Evolutionary conservation across 192 early-diverging fungal genomes (phyloP), one percentile per base, ranked within the genome.

Genomic region (Kappamyces sp.): DNA sequence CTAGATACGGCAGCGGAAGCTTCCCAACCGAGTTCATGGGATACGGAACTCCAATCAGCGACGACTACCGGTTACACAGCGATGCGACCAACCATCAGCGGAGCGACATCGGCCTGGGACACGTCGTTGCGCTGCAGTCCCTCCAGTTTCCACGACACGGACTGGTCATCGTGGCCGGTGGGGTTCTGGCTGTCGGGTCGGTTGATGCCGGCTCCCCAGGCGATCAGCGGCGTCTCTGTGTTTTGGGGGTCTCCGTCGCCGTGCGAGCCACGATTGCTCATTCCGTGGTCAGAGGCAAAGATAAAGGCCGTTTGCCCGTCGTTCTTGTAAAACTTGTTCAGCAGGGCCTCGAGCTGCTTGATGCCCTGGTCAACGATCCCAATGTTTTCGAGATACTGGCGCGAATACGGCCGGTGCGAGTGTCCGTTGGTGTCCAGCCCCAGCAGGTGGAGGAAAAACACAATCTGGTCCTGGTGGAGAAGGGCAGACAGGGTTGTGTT

Each of bases 371-470:
- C 94, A 12, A 97, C 88, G 45, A 85, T 65, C 29, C 73, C 65
- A 63, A 97, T 93, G 63, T 97, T 97, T 59, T 84, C 71, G 36
- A 88, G 68, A 60, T 97, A 97, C 73, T 92, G 84, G 36, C 84
- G 60, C 9, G 93, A 95, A 42, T 85, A 75, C 8, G 94, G 94
- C 33, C 85, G 78, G 59, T 85, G 81, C 7, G 79, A 86, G 62
- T 97, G 94, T 15, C 94, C 94, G 63, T 95, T 97, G 52, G 89
- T 93, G 69, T 97, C 94, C 35, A 97, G 72, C 1, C 94, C 94
- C 39, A 95, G 81, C n/a, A 97, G 71, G 60, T 97, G 94, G 37
- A 95, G 69, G 69, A 97, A 97, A 63, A 95, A 90, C 1, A 95
- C 86, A 53, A 89, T 81, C 63, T 87, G 82, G 42, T 91, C 80